Conservation (phyloP, 108 stramenopile species). For the Discostella stelligeroides region DNA sequence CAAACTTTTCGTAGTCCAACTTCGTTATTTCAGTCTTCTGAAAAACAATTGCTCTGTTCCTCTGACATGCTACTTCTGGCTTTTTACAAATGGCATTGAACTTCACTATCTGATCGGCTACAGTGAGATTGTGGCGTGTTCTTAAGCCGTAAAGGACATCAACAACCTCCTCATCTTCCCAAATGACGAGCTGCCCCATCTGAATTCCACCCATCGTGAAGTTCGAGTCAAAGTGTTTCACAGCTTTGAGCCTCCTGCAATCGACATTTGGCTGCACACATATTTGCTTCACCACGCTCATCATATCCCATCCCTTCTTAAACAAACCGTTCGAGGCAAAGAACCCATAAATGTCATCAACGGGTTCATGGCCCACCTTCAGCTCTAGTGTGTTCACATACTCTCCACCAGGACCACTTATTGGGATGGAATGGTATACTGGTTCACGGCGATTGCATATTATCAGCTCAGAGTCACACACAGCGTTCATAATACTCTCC, state of each 20-base stretch:
- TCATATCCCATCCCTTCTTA: slow-evolving; percentile 54
- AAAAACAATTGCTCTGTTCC: slow-evolving; percentile 44
- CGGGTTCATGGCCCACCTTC: slow-evolving; percentile 47
- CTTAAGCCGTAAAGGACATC: slow-evolving; percentile 51
- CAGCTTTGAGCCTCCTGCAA: slow-evolving; percentile 47
- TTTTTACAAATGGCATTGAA: slow-evolving; percentile 53
- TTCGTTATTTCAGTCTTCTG: slow-evolving; percentile 48
- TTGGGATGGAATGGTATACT: slow-evolving; percentile 36
- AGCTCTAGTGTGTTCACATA: slow-evolving; percentile 39
- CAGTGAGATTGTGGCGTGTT: slow-evolving; percentile 38
- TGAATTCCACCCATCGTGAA: slow-evolving; percentile 41
- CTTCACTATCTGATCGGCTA: slow-evolving; percentile 26
- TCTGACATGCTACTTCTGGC: slow-evolving; percentile 37
- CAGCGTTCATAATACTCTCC: slow-evolving; percentile 22
- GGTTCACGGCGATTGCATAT: slow-evolving; percentile 33
- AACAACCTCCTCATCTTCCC: slow-evolving; percentile 54
- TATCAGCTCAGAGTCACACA: slow-evolving; percentile 44
- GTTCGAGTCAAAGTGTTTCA: slow-evolving; percentile 40
- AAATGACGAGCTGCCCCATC: slow-evolving; percentile 34
- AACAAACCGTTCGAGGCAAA: slow-evolving; percentile 49
- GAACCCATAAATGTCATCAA: slow-evolving; percentile 50
- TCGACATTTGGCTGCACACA: slow-evolving; percentile 36
- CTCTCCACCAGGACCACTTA: slow-evolving; percentile 41
- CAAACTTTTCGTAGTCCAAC: slow-evolving; percentile 54
- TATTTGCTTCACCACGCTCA: slow-evolving; percentile 36